Percentiles rank a stretch among this genome's conserved stretches.
These are phyloP conservation scores for Xylaria polymorpha DNA, from an alignment of 2,329 filamentous ascomycete genomes.

Conservation along the genomic window DNA sequence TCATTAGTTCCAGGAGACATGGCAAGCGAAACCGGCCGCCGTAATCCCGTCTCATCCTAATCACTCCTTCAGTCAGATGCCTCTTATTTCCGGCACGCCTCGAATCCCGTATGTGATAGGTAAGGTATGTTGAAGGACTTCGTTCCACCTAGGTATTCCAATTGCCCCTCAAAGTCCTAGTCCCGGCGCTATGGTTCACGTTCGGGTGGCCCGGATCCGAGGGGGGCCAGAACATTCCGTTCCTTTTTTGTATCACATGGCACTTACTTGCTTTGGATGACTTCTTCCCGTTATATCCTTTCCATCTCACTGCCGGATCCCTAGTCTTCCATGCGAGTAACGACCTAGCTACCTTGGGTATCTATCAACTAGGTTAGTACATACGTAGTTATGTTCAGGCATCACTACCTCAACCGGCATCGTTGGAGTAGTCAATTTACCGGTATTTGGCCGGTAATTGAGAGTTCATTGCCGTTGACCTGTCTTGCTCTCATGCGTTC, in stretches of 20 bases:
- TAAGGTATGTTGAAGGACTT: not conserved
- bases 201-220: not conserved
- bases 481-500: not conserved
- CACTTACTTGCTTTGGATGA: not conserved
- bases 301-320: not conserved
- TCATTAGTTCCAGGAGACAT: not conserved
- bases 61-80: not conserved
- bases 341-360: not conserved
- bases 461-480: not conserved
- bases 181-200: slow-evolving; percentile 3
- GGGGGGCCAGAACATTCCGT: not conserved
- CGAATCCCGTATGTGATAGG: not conserved
- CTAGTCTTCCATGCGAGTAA: not conserved
- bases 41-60: not conserved
- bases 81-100: not conserved
- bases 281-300: not conserved
- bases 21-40: not conserved
- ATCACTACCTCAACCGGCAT: not conserved
- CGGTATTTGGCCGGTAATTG: not conserved
- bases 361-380: not conserved
- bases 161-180: not conserved
- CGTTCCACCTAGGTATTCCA: not conserved
- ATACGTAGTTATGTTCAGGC: not conserved
- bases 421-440: not conserved
- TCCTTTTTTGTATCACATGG: slow-evolving; percentile 14